Evolutionary conservation across 2,329 filamentous ascomycete genomes (phyloP), one percentile per base, ranked within the genome.

Genomic region (Chaetomium strumarium): DNA sequence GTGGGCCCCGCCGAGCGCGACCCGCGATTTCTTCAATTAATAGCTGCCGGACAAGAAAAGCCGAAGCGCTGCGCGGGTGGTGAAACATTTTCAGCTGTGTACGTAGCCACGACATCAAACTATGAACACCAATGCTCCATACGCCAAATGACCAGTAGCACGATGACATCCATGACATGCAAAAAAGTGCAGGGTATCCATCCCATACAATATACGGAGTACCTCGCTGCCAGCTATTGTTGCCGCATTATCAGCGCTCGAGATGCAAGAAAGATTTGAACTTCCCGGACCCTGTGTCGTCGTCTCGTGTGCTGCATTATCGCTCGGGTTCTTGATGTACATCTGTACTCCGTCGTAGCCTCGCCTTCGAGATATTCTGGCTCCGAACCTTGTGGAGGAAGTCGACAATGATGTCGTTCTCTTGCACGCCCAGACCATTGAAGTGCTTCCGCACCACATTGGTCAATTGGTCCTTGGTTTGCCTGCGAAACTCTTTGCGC

Each of bases 321-420:
- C 20, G 57, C 31, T 62, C 59, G 49, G 45, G 29, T 40, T 59
- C 46, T 36, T 44, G 11, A 45, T 54, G 36, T 56, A 62, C 49
- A 56, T 55, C 46, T 52, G 60, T 55, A 36, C 45, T 49, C 45
- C 57, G 58, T 17, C 67, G 67, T 39, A 63, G 65, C 55, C 62
- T 67, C 30, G 56, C 62, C 64, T 65, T 72, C 70, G 61, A 57
- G 2, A 70, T 59, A 17, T 80, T 78, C 56, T 82, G 75, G 58
- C 77, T 78, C 64, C 78, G 76, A 30, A 88, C 77, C 64, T 83
- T 86, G 74, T 89, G 88, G 56, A 90, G 75, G 65, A 90, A 82
- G 58, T 88, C 86, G 52, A 91, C 86, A 52, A 93, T 86, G 59
- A 90, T 84, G 62, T 93, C 88, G 65, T 85, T 90, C 72, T 95